Evolutionary conservation across 2,329 filamentous ascomycete genomes (phyloP).

Genomic region (Anthostomella pinea): DNA sequence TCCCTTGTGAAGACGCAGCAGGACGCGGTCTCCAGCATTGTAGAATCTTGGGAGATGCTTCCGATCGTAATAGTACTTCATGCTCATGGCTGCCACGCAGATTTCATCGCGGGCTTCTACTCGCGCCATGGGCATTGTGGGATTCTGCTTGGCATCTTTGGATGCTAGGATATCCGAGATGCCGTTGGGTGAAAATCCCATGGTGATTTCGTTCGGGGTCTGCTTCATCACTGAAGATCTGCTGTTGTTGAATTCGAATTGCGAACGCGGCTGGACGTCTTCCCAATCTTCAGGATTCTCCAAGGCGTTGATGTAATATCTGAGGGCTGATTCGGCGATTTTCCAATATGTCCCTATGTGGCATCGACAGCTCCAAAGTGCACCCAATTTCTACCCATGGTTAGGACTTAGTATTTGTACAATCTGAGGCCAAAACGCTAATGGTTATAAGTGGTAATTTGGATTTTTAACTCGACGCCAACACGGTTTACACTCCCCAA

Average conservation of each 20-base stretch:
- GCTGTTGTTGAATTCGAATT: slow-evolving; percentile 1
- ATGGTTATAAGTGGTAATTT: too few species aligned
- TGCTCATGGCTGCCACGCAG: background rate
- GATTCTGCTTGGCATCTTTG: background rate
- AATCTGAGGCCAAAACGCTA: too few species aligned
- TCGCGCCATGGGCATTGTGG: background rate
- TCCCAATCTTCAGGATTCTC: background rate
- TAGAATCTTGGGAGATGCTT: slow-evolving; percentile 2
- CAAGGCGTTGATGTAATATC: background rate
- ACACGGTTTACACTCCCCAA: too few species aligned
- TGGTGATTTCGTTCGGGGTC: background rate
- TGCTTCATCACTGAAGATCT: background rate
- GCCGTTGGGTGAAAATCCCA: background rate
- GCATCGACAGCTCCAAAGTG: too few species aligned
- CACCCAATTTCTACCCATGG: too few species aligned
- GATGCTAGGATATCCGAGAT: background rate
- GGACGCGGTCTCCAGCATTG: slow-evolving; percentile 1
- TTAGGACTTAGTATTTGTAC: too few species aligned
- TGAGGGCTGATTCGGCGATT: background rate
- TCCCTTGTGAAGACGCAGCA: slow-evolving; percentile 2
- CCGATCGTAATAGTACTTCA: slow-evolving; percentile 1
- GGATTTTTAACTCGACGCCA: too few species aligned
- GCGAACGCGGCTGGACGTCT: background rate
- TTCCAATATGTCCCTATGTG: background rate
- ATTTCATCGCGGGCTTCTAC: slow-evolving; percentile 1